Conservation (phyloP, 2,329 filamentous ascomycete species). For the Colletotrichum salicis region DNA sequence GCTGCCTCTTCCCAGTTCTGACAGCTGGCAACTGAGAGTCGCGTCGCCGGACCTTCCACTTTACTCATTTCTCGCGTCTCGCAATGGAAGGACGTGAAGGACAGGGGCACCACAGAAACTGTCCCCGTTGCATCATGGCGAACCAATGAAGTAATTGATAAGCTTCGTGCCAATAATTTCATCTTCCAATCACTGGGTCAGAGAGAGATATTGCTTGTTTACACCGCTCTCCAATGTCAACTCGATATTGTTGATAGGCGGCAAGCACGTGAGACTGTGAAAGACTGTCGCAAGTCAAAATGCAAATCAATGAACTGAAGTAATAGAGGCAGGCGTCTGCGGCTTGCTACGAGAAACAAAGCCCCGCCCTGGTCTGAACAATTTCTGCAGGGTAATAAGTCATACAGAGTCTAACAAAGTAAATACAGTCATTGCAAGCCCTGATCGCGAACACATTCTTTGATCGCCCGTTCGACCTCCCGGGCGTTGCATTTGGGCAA, state of each 20-base stretch:
- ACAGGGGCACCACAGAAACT: conserved; percentile 19
- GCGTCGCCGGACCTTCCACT: conserved; percentile 13
- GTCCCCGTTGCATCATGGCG: not conserved
- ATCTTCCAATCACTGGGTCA: not conserved
- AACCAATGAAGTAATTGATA: not conserved
- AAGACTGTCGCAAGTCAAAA: not conserved
- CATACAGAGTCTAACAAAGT: conserved; percentile 9
- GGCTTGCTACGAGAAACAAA: conserved; percentile 1
- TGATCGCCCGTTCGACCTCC: conserved; percentile 6
- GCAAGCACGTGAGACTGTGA: not conserved
- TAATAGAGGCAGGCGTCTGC: not conserved
- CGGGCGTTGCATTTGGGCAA: conserved; percentile 19
- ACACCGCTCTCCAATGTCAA: not conserved
- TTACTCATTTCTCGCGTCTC: conserved; percentile 22
- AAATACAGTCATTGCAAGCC: conserved; percentile 22
- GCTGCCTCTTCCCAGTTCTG: not conserved
- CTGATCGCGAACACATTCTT: not conserved
- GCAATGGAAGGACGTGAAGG: not conserved
- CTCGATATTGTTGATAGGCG: not conserved
- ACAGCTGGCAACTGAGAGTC: conserved; percentile 23
- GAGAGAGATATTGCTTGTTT: not conserved
- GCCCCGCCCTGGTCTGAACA: not conserved
- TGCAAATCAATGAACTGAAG: conserved; percentile 3
- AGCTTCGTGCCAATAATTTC: not conserved
- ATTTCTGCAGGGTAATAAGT: not conserved